Conservation (phyloP, 768 basidiomycete species). For the Pulveroboletus frians region DNA sequence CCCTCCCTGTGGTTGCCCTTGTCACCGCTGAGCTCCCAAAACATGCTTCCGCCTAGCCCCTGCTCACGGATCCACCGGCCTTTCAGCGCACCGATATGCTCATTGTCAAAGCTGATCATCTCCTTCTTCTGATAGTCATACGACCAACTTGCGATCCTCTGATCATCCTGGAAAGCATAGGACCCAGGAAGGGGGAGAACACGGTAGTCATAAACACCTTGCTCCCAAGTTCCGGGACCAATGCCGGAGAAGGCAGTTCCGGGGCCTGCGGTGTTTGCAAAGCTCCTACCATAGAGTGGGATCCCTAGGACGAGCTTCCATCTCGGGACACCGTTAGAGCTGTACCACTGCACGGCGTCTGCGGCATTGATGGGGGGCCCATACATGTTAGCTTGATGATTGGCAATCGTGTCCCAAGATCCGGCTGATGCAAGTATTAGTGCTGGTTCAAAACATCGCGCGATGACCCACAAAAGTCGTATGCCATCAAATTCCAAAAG, state of each 20-base stretch:
- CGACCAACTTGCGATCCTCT: conserved; percentile 72
- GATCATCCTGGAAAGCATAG: conserved; percentile 58
- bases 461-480: conserved; percentile 63
- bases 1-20: conserved; percentile 62
- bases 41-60: conserved; percentile 88
- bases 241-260: conserved; percentile 74
- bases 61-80: conserved; percentile 74
- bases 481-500: conserved; percentile 98
- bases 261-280: conserved; percentile 79
- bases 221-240: conserved; percentile 89
- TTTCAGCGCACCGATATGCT: conserved; percentile 64
- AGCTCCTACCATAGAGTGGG: conserved; percentile 91
- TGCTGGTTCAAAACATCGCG: conserved; percentile 1
- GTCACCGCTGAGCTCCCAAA: conserved; percentile 90
- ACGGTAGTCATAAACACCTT: conserved; percentile 90
- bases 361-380: conserved; percentile 61
- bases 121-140: conserved; percentile 72
- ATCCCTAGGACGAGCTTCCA: conserved; percentile 86
- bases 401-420: conserved; percentile 66
- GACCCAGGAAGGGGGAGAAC: conserved; percentile 76
- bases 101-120: conserved; percentile 79
- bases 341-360: conserved; percentile 67
- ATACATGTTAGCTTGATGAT: conserved; percentile 85
- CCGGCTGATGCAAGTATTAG: conserved; percentile 46
- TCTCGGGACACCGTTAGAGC: conserved; percentile 60